Evolutionary conservation across 163 green algal genomes (phyloP).

Genomic region (Scenedesmus sp.): DNA sequence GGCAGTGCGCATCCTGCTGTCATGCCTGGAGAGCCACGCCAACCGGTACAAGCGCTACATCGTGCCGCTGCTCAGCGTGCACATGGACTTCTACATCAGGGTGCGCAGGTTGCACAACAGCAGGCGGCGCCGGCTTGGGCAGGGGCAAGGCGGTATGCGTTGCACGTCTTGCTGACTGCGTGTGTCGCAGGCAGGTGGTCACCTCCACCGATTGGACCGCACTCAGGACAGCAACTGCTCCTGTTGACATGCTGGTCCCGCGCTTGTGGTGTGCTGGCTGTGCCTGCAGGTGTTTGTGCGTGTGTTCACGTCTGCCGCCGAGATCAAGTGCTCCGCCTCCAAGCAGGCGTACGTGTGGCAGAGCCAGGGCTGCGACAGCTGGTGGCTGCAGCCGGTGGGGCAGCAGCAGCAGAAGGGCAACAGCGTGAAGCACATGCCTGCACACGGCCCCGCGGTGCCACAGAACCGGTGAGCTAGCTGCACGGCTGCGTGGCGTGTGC

Average conservation of each 20-base stretch:
- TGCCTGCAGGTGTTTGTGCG: conserved; percentile 51
- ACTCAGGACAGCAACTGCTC: neutral
- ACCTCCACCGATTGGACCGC: too few relatives aligned
- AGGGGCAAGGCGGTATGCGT: too few relatives aligned
- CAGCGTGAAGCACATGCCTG: conserved; percentile 77
- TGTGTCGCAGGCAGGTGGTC: too few relatives aligned
- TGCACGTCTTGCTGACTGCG: too few relatives aligned
- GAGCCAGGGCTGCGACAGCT: conserved; percentile 83
- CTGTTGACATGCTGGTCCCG: neutral
- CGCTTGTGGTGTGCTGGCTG: neutral
- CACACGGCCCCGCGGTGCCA: conserved; percentile 77
- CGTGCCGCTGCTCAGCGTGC: conserved; percentile 92
- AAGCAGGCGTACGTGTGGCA: conserved; percentile 96
- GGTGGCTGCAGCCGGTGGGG: conserved; percentile 65
- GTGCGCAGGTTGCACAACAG: conserved; percentile 56
- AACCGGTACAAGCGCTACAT: conserved; percentile 95
- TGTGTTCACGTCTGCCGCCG: conserved; percentile 80
- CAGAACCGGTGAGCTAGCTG: neutral
- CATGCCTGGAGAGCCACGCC: conserved; percentile 85
- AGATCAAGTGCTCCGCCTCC: conserved; percentile 83
- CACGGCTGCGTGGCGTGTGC: too few relatives aligned
- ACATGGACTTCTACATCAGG: conserved; percentile 98
- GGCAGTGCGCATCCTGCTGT: conserved; percentile 96
- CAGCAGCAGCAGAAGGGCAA: conserved; percentile 64
- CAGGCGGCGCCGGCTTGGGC: too few relatives aligned